These are phyloP conservation scores for Trichosporon ovoides DNA, from an alignment of 1,284 basidiomycete species.

Conservation along the genomic window DNA sequence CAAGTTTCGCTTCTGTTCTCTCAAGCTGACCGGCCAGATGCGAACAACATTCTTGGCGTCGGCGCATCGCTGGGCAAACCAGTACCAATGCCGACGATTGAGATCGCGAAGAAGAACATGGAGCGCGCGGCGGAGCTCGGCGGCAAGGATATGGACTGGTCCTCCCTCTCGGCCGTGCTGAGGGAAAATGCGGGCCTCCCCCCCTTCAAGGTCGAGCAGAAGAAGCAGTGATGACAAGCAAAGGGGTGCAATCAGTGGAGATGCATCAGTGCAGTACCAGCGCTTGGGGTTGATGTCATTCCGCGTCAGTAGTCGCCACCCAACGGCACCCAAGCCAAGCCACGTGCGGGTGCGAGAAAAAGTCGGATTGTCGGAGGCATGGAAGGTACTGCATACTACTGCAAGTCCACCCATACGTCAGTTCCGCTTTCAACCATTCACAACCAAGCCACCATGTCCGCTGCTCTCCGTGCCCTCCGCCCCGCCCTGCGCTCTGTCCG, in stretches of 20 bases:
- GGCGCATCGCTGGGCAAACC: constrained; percentile 27
- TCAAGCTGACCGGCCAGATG: constrained; percentile 15
- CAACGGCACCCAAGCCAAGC: neutral
- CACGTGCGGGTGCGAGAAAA: constrained; percentile 4
- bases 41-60: constrained; percentile 17
- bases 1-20: neutral
- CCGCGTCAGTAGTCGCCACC: neutral
- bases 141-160: constrained; percentile 28
- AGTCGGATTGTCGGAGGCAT: neutral
- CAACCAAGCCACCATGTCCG: constrained; percentile 7
- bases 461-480: constrained; percentile 27
- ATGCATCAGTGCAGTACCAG: neutral
- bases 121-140: constrained; percentile 27
- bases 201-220: constrained; percentile 18
- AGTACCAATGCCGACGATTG: constrained; percentile 27
- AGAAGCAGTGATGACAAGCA: neutral
- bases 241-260: neutral
- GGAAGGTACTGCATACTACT: neutral
- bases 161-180: constrained; percentile 20
- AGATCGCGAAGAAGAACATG: constrained; percentile 27
- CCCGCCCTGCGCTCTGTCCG: constrained; percentile 26
- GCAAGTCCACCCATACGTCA: neutral
- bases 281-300: neutral
- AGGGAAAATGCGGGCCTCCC: constrained; percentile 25
- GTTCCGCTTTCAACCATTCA: neutral